Evolutionary conservation across 1,284 basidiomycete genomes (phyloP).

Genomic region (Anthracocystis panici-leucophaei): DNA sequence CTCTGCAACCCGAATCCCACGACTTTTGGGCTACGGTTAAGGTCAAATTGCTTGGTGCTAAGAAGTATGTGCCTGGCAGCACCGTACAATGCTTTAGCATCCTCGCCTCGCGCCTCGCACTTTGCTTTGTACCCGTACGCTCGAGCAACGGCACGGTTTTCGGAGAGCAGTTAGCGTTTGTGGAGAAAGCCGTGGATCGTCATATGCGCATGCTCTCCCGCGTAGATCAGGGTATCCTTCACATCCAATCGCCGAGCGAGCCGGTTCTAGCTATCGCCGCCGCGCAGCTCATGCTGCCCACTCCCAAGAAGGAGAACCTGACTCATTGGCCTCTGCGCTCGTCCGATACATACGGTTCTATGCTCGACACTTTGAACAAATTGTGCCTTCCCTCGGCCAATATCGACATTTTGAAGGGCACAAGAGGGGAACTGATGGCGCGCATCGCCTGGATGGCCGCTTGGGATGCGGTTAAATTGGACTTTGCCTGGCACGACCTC

Average conservation of each 20-base stretch:
- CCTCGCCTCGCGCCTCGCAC: slow-evolving; percentile 15
- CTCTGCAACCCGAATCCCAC: neutral
- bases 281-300: slow-evolving; percentile 7
- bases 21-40: slow-evolving; percentile 9
- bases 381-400: slow-evolving; percentile 2
- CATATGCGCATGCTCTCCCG: slow-evolving; percentile 24
- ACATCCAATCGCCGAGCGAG: slow-evolving; percentile 18
- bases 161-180: neutral
- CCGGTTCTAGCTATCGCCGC: slow-evolving; percentile 30
- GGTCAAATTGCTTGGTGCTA: neutral
- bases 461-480: slow-evolving; percentile 23
- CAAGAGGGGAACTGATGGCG: slow-evolving; percentile 13
- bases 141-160: neutral
- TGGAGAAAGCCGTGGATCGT: slow-evolving; percentile 1
- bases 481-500: neutral
- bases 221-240: neutral
- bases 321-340: neutral
- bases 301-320: neutral
- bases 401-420: slow-evolving; percentile 11
- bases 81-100: slow-evolving; percentile 1
- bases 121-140: slow-evolving; percentile 2
- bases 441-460: slow-evolving; percentile 16
- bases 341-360: neutral
- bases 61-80: neutral
- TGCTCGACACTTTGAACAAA: slow-evolving; percentile 6